A percentile compares a stretch with the other conserved stretches of the same genome.
Conservation (phyloP, 1,139 yeast species). For the Chernovozyma aurita region DNA sequence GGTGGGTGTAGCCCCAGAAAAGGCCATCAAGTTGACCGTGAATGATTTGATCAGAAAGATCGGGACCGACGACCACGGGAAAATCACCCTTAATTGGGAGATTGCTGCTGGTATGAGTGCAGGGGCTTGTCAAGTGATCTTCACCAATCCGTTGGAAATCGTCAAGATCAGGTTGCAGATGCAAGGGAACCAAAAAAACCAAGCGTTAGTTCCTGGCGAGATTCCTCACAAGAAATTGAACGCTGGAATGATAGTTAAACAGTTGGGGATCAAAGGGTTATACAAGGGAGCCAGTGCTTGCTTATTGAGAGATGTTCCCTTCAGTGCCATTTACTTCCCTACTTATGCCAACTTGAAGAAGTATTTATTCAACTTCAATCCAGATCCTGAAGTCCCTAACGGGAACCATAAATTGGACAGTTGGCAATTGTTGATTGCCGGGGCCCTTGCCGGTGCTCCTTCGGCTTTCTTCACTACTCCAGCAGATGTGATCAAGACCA, state of each 20-base stretch:
- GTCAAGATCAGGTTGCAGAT: slow-evolving; percentile 94
- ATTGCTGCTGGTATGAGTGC: slow-evolving; percentile 88
- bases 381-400: slow-evolving; percentile 63
- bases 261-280: slow-evolving; percentile 78
- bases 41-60: slow-evolving; percentile 82
- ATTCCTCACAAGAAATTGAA: slow-evolving; percentile 46
- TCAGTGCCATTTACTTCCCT: slow-evolving; percentile 96
- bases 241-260: slow-evolving; percentile 72
- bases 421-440: slow-evolving; percentile 80
- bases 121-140: slow-evolving; percentile 94
- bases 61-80: slow-evolving; percentile 58
- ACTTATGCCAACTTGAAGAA: slow-evolving; percentile 90
- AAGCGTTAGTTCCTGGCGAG: slow-evolving; percentile 35
- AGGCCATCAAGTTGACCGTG: slow-evolving; percentile 93
- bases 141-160: slow-evolving; percentile 94
- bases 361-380: slow-evolving; percentile 79
- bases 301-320: slow-evolving; percentile 91
- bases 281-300: slow-evolving; percentile 94
- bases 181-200: slow-evolving; percentile 67
- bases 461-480: slow-evolving; percentile 97
- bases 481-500: slow-evolving; percentile 92
- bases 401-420: slow-evolving; percentile 58
- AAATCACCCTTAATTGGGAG: slow-evolving; percentile 68
- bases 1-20: slow-evolving; percentile 97
- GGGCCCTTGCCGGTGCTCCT: slow-evolving; percentile 97